phyloP scores from a whole-genome alignment of 2,329 filamentous ascomycete genomes.

The Ceratocystis variospora region DNA sequence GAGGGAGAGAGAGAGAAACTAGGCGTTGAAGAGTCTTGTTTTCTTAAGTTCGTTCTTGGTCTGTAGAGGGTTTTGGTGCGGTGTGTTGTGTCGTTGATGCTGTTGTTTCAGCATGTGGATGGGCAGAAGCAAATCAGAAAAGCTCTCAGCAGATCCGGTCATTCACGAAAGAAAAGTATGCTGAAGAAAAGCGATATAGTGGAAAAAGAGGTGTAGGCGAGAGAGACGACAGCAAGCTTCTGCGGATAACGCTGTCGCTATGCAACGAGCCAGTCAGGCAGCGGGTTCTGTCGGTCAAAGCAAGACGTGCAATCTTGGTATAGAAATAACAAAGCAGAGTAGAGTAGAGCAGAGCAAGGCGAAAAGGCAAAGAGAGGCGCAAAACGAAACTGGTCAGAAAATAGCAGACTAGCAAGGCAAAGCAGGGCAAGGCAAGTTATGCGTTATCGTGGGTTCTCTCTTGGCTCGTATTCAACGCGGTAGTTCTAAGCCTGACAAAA shows the following conservation, averaged over 20 bases:
- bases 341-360: neutral
- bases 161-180: too few species aligned
- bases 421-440: neutral
- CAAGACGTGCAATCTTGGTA: neutral
- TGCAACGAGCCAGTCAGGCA: neutral
- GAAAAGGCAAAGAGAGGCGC: neutral
- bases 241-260: too few species aligned
- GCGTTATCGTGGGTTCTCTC: neutral
- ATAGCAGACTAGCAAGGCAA: neutral
- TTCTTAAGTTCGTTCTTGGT: neutral
- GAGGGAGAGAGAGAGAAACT: neutral
- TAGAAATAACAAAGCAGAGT: neutral
- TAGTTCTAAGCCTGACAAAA: neutral
- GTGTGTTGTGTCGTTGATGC: neutral
- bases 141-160: neutral
- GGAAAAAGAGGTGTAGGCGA: neutral
- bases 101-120: neutral
- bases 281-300: neutral
- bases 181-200: neutral
- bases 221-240: too few species aligned
- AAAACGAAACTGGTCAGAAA: neutral
- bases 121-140: neutral
- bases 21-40: neutral
- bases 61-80: neutral
- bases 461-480: neutral